Base-by-base conservation (phyloP, 2,329 filamentous ascomycete species). In the Fusarium sp. region DNA sequence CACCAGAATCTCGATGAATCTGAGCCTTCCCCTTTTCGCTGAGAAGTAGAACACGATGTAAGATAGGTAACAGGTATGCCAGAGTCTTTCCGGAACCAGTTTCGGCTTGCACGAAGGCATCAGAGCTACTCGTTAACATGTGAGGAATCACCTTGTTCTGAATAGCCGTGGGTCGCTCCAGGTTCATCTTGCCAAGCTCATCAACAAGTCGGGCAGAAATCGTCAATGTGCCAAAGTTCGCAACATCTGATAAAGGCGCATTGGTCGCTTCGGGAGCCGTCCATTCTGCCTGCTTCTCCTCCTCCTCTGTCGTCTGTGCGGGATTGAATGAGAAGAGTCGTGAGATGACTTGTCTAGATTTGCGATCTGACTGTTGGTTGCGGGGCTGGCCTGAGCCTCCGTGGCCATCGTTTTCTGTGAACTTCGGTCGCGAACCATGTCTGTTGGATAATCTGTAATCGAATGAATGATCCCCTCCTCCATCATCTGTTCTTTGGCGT, bases 21-120 rank as follows among this genome's bases (percentile, higher is more conserved):
- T 88, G 85, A n/a, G 77, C 84, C 77, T 87, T 84, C 56, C 86
- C 80, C 73, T 84, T 79, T 80, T 88, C 74, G 86, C 93, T 91
- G 35, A 98, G 87, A 19, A 91, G 88, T 81, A 97, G 89, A 25
- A 99, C 92, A 29, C 94, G 89, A 79, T 99, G 94, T 27, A 99
- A 91, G 51, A 99, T 92, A 4, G 96, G 96, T 11, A 99, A 84
- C 9, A 99, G 87, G 80, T 99, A 99, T n/a, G 96, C 94, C 67
- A 99, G 84, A 0, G 96, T 99, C 84, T 99, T 99, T 83, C 96
- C 96, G 0, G 96, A 99, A 75, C 96, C 96, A 1, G 96, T 99
- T 83, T 99, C 93, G 6, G 96, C 97, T 80, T 98, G 96, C 38
- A 99, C 92, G 77, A 99, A 99, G 5, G 95, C 95, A 84, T 99